Base-by-base conservation (phyloP, 2,329 filamentous ascomycete species). In the Talaromyces sp. region DNA sequence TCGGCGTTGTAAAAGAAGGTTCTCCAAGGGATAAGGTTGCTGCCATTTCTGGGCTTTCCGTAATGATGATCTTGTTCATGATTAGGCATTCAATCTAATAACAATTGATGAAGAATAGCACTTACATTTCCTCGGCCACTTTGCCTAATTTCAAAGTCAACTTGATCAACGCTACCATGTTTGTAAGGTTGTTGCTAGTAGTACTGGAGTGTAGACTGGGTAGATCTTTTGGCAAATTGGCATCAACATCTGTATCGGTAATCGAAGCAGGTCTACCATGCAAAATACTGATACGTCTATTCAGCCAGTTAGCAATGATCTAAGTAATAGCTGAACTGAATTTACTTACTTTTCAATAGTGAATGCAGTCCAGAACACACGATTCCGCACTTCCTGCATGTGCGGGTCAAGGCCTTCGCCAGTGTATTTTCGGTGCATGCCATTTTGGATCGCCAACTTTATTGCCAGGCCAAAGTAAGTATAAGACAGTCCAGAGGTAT, bases 401-500 rank as follows among this genome's bases (percentile, higher is more conserved):
- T 78, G 77, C 11, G 80, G 74, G 35, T 83, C 81, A 11, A 85
- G 75, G 0, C 78, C 81, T 59, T 81, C 79, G 1, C 81, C 82
- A 1, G 79, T 74, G 65, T 82, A 83, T 62, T 78, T 82, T 58
- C 85, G 78, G 68, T 87, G 85, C 84, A 87, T 86, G 10, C 85
- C 85, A 69, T 87, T 87, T 66, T 86, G 84, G 14, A 87, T 85
- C 1, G 84, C 85, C 65, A 87, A 75, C 66, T 85, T 86, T 49
- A 86, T 75, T 1, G 84, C 83, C 13, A 87, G 72, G 7, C 84
- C 84, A 56, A 86, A 78, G 67, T 87, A 87, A 2, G 84, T 84
- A 68, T 86, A 87, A 2, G 83, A 83, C 22, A 87, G 72, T 0
- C 85, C 85, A 1, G 84, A 84, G 0, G 85, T 82, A 70, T 87